phyloP scores from a whole-genome alignment of 495 filamentous ascomycete species.

The Friedmanniomyces endolithicus region DNA sequence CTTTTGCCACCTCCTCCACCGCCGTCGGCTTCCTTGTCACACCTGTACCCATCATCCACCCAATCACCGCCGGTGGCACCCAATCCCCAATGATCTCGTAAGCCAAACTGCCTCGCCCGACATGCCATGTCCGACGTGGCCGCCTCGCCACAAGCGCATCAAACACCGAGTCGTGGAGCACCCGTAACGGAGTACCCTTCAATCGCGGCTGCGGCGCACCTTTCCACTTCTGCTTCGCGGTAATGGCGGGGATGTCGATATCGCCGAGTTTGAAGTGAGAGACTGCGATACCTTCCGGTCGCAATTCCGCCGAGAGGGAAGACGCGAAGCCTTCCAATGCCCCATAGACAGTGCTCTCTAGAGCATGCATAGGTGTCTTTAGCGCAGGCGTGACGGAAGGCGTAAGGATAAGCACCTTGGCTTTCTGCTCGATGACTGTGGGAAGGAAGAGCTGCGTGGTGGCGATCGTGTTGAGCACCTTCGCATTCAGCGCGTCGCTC shows the following conservation, averaged over 20 bases:
- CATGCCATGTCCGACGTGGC: conserved; percentile 45
- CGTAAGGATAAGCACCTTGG: conserved; percentile 62
- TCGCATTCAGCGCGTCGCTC: conserved; percentile 80
- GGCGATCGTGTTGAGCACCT: conserved; percentile 82
- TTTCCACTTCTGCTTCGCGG: conserved; percentile 22
- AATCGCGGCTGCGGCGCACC: conserved; percentile 22
- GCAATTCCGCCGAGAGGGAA: conserved; percentile 64
- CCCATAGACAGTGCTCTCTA: conserved; percentile 64
- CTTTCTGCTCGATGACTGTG: conserved; percentile 47
- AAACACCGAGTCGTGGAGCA: conserved; percentile 74
- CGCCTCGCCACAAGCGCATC: conserved; percentile 58
- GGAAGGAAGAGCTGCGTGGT: conserved; percentile 79
- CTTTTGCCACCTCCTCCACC: background rate
- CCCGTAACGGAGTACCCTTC: conserved; percentile 55
- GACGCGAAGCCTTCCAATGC: conserved; percentile 70
- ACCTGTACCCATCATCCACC: conserved; percentile 76
- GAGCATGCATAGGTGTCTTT: conserved; percentile 67
- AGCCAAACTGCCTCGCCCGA: conserved; percentile 65
- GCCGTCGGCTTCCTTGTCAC: conserved; percentile 30
- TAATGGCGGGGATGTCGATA: conserved; percentile 49
- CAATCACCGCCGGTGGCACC: conserved; percentile 65
- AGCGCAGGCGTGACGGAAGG: conserved; percentile 75
- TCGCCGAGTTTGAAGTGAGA: conserved; percentile 77
- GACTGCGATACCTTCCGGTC: conserved; percentile 56
- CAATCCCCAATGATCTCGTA: conserved; percentile 81